A percentile compares a stretch with the other conserved stretches of the same genome.
Evolutionary conservation across 2,329 filamentous ascomycete genomes (phyloP).

Genomic region (Cladosporium sp.): DNA sequence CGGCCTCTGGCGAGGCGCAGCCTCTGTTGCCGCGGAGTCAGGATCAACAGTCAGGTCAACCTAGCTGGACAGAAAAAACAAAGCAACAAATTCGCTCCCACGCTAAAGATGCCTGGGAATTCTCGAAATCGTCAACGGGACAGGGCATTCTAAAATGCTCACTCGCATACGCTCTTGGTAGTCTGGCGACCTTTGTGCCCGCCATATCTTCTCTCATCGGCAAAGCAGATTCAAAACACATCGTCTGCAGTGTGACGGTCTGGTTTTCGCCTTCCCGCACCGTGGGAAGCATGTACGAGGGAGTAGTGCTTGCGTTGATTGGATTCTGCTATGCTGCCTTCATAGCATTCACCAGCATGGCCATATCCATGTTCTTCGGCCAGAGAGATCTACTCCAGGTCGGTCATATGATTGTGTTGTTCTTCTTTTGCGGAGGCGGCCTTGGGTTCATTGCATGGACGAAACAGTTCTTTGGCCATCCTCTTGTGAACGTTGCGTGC

Average conservation of each 20-base stretch:
- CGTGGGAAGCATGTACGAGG: conserved; percentile 85
- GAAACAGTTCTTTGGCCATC: conserved; percentile 35
- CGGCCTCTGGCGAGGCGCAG: conserved; percentile 36
- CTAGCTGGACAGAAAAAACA: conserved; percentile 13
- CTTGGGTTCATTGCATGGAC: conserved; percentile 69
- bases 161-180: conserved; percentile 81
- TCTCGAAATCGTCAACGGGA: conserved; percentile 67
- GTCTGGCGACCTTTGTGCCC: conserved; percentile 77
- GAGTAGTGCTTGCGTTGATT: conserved; percentile 68
- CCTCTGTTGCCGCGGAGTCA: conserved; percentile 23
- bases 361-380: conserved; percentile 75
- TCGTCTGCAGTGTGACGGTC: conserved; percentile 88
- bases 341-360: conserved; percentile 81
- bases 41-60: not conserved
- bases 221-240: conserved; percentile 84
- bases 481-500: conserved; percentile 54
- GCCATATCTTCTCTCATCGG: conserved; percentile 71
- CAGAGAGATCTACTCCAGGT: conserved; percentile 62
- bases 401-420: conserved; percentile 73
- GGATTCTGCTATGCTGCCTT: conserved; percentile 76
- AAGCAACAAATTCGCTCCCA: conserved; percentile 9
- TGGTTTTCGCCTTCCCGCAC: conserved; percentile 91
- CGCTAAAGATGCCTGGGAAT: conserved; percentile 35
- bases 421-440: conserved; percentile 81
- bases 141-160: conserved; percentile 86